These are phyloP conservation scores for Deuterostichococcus epilithicus DNA, from an alignment of 139 green algal genomes.

Conservation along the genomic window DNA sequence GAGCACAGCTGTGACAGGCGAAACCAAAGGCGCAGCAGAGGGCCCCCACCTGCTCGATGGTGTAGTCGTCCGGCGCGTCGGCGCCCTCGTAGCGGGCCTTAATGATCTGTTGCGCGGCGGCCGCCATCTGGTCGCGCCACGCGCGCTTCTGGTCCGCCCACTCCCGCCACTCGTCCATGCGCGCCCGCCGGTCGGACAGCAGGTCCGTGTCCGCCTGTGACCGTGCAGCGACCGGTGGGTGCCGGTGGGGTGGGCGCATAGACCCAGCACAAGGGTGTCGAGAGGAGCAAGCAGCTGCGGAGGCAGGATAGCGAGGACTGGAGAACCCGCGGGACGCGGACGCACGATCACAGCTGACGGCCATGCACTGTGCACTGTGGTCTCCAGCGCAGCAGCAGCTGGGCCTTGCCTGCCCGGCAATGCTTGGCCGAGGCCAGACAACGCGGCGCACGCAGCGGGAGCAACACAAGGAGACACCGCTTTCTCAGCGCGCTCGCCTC, in stretches of 20 bases:
- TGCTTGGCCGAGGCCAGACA: no score
- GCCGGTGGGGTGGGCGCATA: not conserved
- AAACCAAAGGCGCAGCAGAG: not conserved
- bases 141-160: slow-evolving; percentile 35
- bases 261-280: not conserved
- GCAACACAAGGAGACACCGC: not conserved
- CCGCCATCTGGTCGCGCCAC: slow-evolving; percentile 8
- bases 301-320: not conserved
- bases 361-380: not conserved
- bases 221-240: not conserved
- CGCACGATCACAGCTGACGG: not conserved
- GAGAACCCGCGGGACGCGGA: not conserved
- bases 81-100: not conserved
- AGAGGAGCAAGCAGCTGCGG: not conserved
- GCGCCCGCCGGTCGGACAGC: slow-evolving; percentile 60
- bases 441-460: no score
- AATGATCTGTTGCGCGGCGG: not conserved
- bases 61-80: not conserved
- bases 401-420: no score
- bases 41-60: not conserved
- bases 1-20: not conserved
- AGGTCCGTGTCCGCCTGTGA: slow-evolving; percentile 70
- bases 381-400: not conserved
- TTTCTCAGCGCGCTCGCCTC: not conserved
- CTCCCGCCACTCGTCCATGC: slow-evolving; percentile 69